Percentiles rank a stretch among this genome's conserved stretches.
Evolutionary conservation across 331 rosid genomes (phyloP).

Genomic region (Cucumis variabilis): DNA sequence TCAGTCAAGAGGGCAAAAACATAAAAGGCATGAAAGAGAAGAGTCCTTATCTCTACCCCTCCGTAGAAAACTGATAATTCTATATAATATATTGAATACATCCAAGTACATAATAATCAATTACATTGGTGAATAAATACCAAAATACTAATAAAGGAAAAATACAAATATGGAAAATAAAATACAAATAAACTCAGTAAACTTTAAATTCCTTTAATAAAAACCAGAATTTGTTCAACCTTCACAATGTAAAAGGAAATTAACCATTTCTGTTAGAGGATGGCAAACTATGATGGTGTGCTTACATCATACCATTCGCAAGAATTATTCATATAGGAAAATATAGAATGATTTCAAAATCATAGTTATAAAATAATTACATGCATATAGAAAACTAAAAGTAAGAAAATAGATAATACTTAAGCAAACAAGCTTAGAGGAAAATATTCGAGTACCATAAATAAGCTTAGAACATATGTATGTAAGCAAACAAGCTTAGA

Average conservation of each 20-base stretch:
- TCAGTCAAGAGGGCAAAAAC: neutral
- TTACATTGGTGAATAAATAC: too few relatives aligned
- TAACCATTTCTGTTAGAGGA: neutral
- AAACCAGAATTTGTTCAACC: neutral
- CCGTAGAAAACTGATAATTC: neutral
- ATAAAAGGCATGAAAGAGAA: neutral
- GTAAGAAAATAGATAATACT: neutral
- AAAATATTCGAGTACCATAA: conserved; percentile 54
- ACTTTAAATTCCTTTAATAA: too few relatives aligned
- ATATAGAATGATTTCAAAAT: neutral
- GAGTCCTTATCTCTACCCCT: neutral
- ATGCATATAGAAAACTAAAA: neutral
- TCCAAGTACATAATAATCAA: too few relatives aligned
- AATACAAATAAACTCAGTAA: too few relatives aligned
- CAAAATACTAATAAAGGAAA: too few relatives aligned
- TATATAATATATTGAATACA: too few relatives aligned
- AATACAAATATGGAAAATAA: too few relatives aligned
- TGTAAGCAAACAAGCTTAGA: too few relatives aligned
- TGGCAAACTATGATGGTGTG: neutral
- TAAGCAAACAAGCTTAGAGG: conserved; percentile 32
- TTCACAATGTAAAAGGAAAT: neutral
- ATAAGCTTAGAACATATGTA: conserved; percentile 41
- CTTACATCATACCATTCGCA: neutral
- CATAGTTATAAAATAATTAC: neutral
- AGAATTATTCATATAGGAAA: neutral